Base-by-base conservation (phyloP, 345 rosid genomes). In the Bruguiera gymnorhiza region DNA sequence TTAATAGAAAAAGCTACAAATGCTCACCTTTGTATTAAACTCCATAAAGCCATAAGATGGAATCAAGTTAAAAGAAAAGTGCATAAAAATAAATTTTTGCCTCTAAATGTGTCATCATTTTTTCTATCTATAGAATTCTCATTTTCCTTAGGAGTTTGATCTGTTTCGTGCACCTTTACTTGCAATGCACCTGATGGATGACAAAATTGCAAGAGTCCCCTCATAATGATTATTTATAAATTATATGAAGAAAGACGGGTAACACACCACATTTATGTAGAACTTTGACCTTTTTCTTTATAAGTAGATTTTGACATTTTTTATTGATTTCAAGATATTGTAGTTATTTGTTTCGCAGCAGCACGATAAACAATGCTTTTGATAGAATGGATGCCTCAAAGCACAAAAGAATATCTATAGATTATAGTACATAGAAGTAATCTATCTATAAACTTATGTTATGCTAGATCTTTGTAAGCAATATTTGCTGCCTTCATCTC, bases 401-500 rank as follows among this genome's bases (percentile, higher is more conserved):
- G 13, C 43, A 37, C 26, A 53, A 20, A 24, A 53, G 18, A n/a
- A 20, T 19, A 4, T 21, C 11, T 53, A 24, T 3, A 53, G 6
- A 53, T 37, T 8, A 24, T 2, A 6, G 34, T 58, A 24, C 3
- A 62, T 19, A 52, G 37, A 43, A 13, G 54, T 19, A 29, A 50
- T 53, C 26, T 53, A 39, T 10, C 43, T 52, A 48, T 73, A 67
- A 79, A 62, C 72, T 9, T 76, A 78, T 80, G 71, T 59, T 64
- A 68, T 73, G 65, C 82, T 27, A 86, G 52, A 26, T 68, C 67
- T 21, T 66, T 63, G 63, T 79, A 88, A 61, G 97, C 92, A 27
- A 82, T 76, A 71, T 83, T 90, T 19, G 97, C 94, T 9, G 92
- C 92, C 72, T 67, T 85, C 68, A 82, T 62, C 78, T 90, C 90